Evolutionary conservation across 768 basidiomycete species (phyloP).

Genomic region (Dictyophora rubrovolvata): DNA sequence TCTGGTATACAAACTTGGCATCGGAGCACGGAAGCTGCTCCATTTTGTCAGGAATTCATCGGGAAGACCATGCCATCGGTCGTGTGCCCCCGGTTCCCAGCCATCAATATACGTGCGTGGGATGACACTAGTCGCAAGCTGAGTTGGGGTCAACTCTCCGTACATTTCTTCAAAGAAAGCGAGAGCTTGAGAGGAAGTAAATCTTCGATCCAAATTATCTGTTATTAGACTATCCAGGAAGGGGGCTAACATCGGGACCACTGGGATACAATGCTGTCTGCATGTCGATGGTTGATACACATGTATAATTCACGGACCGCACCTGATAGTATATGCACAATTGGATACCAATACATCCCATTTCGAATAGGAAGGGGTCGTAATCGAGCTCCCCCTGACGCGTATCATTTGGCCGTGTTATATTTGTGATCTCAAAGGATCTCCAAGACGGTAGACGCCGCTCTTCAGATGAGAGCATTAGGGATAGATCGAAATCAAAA

Average conservation of each 20-base stretch:
- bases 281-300: no score
- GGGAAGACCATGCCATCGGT: neutral
- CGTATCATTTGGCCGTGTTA: conserved; percentile 9
- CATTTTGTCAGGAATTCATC: neutral
- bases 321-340: conserved; percentile 4
- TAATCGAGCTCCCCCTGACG: conserved; percentile 18
- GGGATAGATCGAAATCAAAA: neutral
- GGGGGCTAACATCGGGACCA: conserved; percentile 20
- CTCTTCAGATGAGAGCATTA: neutral
- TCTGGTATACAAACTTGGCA: neutral
- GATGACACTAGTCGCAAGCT: neutral
- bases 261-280: conserved; percentile 13
- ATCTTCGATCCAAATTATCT: conserved; percentile 15
- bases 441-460: conserved; percentile 3
- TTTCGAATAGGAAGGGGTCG: conserved; percentile 20
- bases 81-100: neutral
- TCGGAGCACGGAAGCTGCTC: neutral
- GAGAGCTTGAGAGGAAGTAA: conserved; percentile 20
- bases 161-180: conserved; percentile 16
- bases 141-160: neutral
- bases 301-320: neutral
- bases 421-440: neutral
- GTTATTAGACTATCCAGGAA: conserved; percentile 22
- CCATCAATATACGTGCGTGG: no score
- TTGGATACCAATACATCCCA: conserved; percentile 18